phyloP scores from a whole-genome alignment of 345 rosid genomes.

The Syzygium aromaticum region DNA sequence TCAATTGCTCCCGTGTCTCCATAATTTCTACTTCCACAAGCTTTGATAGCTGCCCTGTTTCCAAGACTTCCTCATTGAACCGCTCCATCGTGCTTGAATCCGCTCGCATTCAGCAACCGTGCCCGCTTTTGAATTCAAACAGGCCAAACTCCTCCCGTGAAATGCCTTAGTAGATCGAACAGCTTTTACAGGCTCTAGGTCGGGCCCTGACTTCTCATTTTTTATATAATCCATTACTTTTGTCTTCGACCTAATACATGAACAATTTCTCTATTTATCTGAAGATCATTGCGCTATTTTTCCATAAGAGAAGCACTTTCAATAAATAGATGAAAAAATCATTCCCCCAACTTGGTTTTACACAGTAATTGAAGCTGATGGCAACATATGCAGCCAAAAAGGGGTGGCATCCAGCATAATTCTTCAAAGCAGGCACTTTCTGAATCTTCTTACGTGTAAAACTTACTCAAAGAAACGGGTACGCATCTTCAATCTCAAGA shows the following conservation, averaged over 20 bases:
- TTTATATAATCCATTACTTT: too few relatives aligned
- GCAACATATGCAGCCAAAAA: fast-evolving
- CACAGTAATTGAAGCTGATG: background rate
- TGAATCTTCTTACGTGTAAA: background rate
- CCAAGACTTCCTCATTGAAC: background rate
- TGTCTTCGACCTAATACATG: background rate
- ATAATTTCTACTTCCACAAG: too few relatives aligned
- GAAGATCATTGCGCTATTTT: fast-evolving
- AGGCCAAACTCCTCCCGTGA: too few relatives aligned
- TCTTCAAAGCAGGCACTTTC: background rate
- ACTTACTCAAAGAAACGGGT: background rate
- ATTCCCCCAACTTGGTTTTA: background rate
- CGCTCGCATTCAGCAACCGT: background rate
- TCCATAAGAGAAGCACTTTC: background rate
- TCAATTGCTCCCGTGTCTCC: too few relatives aligned
- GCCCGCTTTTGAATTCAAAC: background rate
- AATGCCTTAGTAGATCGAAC: background rate
- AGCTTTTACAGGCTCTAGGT: background rate
- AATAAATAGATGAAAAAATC: background rate
- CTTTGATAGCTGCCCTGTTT: too few relatives aligned
- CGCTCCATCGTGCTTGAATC: background rate
- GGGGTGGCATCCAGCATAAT: background rate
- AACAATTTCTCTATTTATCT: background rate
- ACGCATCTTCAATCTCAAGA: background rate
- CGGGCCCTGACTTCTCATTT: background rate